These are phyloP conservation scores for Elsinoe perseae DNA, from an alignment of 2,329 filamentous ascomycete species.

Conservation along the genomic window DNA sequence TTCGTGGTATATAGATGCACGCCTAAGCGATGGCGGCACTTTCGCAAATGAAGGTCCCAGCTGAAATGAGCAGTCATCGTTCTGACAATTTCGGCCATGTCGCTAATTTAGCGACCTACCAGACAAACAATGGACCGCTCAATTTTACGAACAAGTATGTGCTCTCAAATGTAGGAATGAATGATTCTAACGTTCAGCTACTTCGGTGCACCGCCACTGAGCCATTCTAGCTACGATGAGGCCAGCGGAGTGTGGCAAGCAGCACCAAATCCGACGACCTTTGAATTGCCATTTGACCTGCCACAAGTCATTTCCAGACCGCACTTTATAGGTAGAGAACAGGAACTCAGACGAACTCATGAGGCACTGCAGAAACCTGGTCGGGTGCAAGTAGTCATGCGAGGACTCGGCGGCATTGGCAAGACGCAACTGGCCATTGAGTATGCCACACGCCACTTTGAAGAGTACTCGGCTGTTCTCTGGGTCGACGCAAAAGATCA, in stretches of 20 bases:
- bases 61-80: background rate
- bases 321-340: background rate
- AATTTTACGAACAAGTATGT: background rate
- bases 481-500: slow-evolving; percentile 27
- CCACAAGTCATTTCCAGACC: background rate
- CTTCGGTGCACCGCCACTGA: background rate
- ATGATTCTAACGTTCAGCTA: background rate
- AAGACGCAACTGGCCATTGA: slow-evolving; percentile 26
- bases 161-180: background rate
- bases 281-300: background rate
- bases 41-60: no score
- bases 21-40: no score
- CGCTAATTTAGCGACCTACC: background rate
- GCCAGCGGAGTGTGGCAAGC: background rate
- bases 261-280: background rate
- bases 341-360: background rate
- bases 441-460: slow-evolving; percentile 23
- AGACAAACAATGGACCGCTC: background rate
- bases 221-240: background rate
- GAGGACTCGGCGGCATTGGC: slow-evolving; percentile 27
- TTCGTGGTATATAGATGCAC: no score
- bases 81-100: background rate
- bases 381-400: slow-evolving; percentile 22
- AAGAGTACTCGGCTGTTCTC: slow-evolving; percentile 27
- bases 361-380: background rate